Conservation (phyloP, 306 rosid genomes). For the Crataegus laevigata region DNA sequence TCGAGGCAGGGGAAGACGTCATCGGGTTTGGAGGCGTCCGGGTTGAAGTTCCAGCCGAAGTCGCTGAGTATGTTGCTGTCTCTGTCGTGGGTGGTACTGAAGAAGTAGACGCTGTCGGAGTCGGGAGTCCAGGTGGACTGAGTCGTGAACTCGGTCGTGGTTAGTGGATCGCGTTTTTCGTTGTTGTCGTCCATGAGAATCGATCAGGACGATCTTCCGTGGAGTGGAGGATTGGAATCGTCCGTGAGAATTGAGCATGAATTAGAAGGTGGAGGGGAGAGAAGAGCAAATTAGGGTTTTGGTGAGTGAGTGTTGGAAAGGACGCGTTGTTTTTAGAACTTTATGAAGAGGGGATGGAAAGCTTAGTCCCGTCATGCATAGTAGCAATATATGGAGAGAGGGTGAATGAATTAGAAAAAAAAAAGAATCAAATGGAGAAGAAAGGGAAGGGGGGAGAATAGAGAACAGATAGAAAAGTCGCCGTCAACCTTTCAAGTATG, state of each 20-base stretch:
- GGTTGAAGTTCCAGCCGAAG: slow-evolving; percentile 61
- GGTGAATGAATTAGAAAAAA: not conserved
- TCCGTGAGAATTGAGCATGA: slow-evolving; percentile 1
- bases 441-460: slow-evolving; percentile 1
- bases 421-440: not conserved
- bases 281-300: slow-evolving; percentile 46
- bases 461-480: slow-evolving; percentile 50
- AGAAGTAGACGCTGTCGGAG: slow-evolving; percentile 30
- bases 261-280: not conserved
- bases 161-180: slow-evolving; percentile 35
- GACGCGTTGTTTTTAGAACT: slow-evolving; percentile 58
- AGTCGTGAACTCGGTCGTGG: slow-evolving; percentile 25
- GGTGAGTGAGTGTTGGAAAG: slow-evolving; percentile 31
- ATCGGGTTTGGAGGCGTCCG: slow-evolving; percentile 11
- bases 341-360: slow-evolving; percentile 36
- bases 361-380: slow-evolving; percentile 57
- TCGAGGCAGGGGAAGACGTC: slow-evolving; percentile 1
- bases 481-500: slow-evolving; percentile 30
- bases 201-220: not conserved
- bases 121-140: slow-evolving; percentile 47
- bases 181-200: slow-evolving; percentile 33
- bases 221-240: slow-evolving; percentile 4
- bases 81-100: slow-evolving; percentile 23
- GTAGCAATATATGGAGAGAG: slow-evolving; percentile 14
- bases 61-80: slow-evolving; percentile 47